phyloP scores from a whole-genome alignment of 2,329 filamentous ascomycete species.

The Hymenoscyphus fructigenus region DNA sequence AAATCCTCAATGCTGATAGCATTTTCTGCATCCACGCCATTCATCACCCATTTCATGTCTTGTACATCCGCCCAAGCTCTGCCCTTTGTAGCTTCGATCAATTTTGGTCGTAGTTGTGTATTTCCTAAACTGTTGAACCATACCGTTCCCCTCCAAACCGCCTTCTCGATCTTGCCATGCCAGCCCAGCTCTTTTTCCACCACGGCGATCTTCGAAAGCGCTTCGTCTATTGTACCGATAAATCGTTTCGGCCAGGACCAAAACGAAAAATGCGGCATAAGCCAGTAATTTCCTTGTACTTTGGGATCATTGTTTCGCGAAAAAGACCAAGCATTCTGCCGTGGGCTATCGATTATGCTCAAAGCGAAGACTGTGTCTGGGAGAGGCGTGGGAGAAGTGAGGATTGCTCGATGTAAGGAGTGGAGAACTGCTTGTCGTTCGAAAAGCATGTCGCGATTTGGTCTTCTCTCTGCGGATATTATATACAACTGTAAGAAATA shows the following conservation, averaged over 20 bases:
- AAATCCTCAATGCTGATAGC: constrained; percentile 50
- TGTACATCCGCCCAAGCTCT: constrained; percentile 51
- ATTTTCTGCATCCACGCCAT: constrained; percentile 43
- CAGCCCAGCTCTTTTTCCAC: constrained; percentile 39
- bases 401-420: constrained; percentile 52
- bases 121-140: constrained; percentile 44
- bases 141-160: constrained; percentile 52
- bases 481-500: constrained; percentile 42
- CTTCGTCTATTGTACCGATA: constrained; percentile 46
- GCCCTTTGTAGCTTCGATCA: constrained; percentile 30
- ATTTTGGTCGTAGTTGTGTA: constrained; percentile 27
- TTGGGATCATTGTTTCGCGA: constrained; percentile 44
- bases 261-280: constrained; percentile 57
- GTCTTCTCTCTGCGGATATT: constrained; percentile 42
- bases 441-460: constrained; percentile 25
- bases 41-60: constrained; percentile 36
- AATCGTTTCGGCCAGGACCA: constrained; percentile 54
- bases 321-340: constrained; percentile 47
- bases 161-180: constrained; percentile 42
- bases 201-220: constrained; percentile 38
- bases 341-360: constrained; percentile 50
- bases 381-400: constrained; percentile 47
- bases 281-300: constrained; percentile 42
- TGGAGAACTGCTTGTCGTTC: constrained; percentile 53
- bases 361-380: constrained; percentile 54